Evolutionary conservation across 1,284 basidiomycete genomes (phyloP), one percentile per base, ranked within the genome.

Genomic region (Tilletia walkeri): DNA sequence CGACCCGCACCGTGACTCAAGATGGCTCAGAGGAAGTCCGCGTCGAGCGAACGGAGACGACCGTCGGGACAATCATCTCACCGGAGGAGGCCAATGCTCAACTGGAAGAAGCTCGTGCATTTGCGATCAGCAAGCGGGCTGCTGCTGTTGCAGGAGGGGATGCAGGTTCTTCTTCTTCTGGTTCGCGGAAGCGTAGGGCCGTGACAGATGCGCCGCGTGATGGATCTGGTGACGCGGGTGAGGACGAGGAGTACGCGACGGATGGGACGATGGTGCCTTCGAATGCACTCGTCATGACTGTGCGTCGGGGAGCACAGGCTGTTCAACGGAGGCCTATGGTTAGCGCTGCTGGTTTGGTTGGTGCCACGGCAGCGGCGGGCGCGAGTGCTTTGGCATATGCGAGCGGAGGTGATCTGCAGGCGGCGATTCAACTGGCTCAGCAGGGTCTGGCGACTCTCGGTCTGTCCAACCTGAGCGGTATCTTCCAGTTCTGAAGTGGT

Each of bases 21-120:
- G 65, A 72, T 49, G 71, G 69, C 61, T 68, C 73, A 47, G 70
- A 75, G 41, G 68, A 77, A 66, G 70, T 75, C 68, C 72, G 70
- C 49, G 69, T 76, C 59, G 72, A 75, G 16, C 34, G 39, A n/a
- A 70, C 67, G 36, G 53, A 39, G 38, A 75, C 71, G n/a, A 74
- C 67, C n/a, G 53, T 77, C 39, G 77, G 72, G 54, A 50, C 69
- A 4, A 39, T 48, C 69, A 73, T 82, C 47, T 74, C 76, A 38
- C 72, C 74, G 47, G 76, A 75, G 34, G 78, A 82, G 70, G 77
- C 81, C 53, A 79, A 81, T 39, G 78, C 71, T 41, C 79, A 83
- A 72, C 79, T 82, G 66, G 72, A 75, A 24, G 75, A 77, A 66
- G 73, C 78, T 38, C 76, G 80, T 67, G 73, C 73, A 4, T 76